phyloP scores from a whole-genome alignment of 1,284 basidiomycete genomes.

The Stygiomarasmius scandens region DNA sequence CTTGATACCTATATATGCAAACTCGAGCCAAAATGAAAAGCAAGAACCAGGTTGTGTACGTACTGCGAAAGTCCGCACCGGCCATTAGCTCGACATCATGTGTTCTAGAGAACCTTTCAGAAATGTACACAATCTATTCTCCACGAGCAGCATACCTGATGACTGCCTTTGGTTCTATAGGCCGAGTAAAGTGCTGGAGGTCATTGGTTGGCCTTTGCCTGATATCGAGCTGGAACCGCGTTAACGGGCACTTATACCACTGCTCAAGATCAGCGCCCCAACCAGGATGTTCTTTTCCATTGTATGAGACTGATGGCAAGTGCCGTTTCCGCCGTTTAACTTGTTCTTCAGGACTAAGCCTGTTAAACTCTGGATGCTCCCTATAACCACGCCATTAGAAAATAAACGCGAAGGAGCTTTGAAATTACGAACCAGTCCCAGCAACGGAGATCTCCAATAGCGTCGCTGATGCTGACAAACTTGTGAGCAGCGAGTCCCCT shows the following conservation, averaged over 20 bases:
- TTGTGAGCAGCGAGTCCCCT: slow-evolving; percentile 54
- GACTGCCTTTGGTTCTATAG: slow-evolving; percentile 2
- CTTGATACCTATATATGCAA: slow-evolving; percentile 34
- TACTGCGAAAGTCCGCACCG: slow-evolving; percentile 65
- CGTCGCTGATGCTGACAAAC: slow-evolving; percentile 63
- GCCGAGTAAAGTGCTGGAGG: slow-evolving; percentile 8
- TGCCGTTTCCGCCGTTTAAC: slow-evolving; percentile 22
- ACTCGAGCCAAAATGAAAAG: neutral
- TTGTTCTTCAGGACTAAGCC: slow-evolving; percentile 18
- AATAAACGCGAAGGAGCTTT: neutral
- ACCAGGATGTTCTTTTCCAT: slow-evolving; percentile 17
- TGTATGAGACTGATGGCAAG: slow-evolving; percentile 39
- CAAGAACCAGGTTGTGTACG: slow-evolving; percentile 15
- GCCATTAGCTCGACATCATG: slow-evolving; percentile 44
- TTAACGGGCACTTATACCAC: neutral
- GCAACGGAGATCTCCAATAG: slow-evolving; percentile 65
- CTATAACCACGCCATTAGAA: slow-evolving; percentile 26
- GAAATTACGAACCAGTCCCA: slow-evolving; percentile 63
- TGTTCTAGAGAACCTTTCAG: neutral
- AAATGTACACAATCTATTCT: too few species aligned
- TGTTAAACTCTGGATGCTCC: slow-evolving; percentile 38
- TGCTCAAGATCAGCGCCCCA: slow-evolving; percentile 4
- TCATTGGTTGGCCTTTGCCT: neutral
- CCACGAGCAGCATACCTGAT: too few species aligned
- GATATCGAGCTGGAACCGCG: slow-evolving; percentile 2